Percentiles rank a stretch among this genome's conserved stretches.
These are phyloP conservation scores for Linum trigynum DNA, from an alignment of 345 rosid species.

Conservation along the genomic window DNA sequence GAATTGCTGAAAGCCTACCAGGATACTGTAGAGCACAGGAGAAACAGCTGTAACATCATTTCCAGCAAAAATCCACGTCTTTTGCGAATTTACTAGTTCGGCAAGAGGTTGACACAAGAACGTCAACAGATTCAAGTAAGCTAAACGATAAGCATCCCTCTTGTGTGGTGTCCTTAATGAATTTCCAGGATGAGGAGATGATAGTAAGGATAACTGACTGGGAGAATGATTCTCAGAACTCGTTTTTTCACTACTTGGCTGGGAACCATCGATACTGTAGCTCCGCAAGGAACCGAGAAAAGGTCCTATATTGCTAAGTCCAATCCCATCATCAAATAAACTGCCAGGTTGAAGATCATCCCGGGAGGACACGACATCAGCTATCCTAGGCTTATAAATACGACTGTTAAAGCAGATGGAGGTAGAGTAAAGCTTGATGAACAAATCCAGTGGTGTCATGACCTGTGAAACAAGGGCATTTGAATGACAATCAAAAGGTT, in stretches of 20 bases:
- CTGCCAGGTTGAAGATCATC: slow-evolving; percentile 29
- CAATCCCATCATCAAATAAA: slow-evolving; percentile 37
- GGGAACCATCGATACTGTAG: slow-evolving; percentile 32
- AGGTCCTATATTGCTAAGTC: slow-evolving; percentile 33
- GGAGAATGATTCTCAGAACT: background rate
- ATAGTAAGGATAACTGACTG: slow-evolving; percentile 16
- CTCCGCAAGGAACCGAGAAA: slow-evolving; percentile 31
- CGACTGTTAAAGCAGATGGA: slow-evolving; percentile 37
- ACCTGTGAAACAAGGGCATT: slow-evolving; percentile 40
- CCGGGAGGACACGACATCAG: slow-evolving; percentile 25
- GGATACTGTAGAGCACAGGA: slow-evolving; percentile 38
- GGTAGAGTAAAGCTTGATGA: slow-evolving; percentile 58
- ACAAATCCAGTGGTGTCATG: slow-evolving; percentile 31
- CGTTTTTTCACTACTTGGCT: background rate
- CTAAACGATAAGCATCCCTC: slow-evolving; percentile 28
- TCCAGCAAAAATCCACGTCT: slow-evolving; percentile 41
- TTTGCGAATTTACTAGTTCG: slow-evolving; percentile 49
- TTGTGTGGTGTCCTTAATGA: slow-evolving; percentile 21
- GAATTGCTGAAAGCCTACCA: slow-evolving; percentile 45
- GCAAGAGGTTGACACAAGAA: slow-evolving; percentile 79
- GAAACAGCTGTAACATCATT: slow-evolving; percentile 28
- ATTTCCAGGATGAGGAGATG: slow-evolving; percentile 15
- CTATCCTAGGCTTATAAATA: slow-evolving; percentile 21
- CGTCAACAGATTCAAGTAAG: slow-evolving; percentile 48
- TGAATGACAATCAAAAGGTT: slow-evolving; percentile 11